Evolutionary conservation across 176 grass and related monocot species (phyloP), one percentile per base, ranked within the genome.

Genomic region (Oryza australiensis): DNA sequence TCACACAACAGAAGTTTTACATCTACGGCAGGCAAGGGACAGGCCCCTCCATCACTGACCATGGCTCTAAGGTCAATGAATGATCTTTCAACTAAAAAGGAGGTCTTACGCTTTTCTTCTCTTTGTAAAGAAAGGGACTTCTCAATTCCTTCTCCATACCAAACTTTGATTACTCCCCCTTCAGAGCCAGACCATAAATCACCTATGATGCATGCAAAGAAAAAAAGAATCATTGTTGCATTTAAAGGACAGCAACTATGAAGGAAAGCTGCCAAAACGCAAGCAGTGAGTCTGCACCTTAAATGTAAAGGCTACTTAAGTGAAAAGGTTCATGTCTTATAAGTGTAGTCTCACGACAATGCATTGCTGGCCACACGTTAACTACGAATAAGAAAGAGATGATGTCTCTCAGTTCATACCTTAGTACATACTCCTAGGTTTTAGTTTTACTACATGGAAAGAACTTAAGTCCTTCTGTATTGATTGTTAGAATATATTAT

Each of bases 181-280:
- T 95, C 93, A 77, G 93, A 92, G 66, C 90, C 93, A 49, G 93
- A 90, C 93, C 93, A 95, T 68, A 95, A 86, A 70, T 95, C 93
- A 66, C 93, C 93, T 92, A 80, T 15, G 76, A 86, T 30, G 62
- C 42, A 92, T 33, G 40, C 48, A 74, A 68, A 77, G 49, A 76
- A 74, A 73, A 71, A 76, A 75, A 57, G 74, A 37, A 37, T 82
- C 29, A 82, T 59, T 18, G 26, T 66, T 63, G 26, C 65, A 77
- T 23, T 82, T 26, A 66, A 55, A 80, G 76, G 27, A 81, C 3
- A 41, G 10, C 72, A 63, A 40, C 40, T 57, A 37, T 23, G 53
- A 66, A 72, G 20, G 43, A 14, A 57, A 60, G 7, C 22, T 49
- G 29, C 41, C 4, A 66, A 81, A 32, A 27, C 57, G 37, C 64